Percentiles rank a stretch among this genome's conserved stretches.
Conservation (phyloP, 768 basidiomycete species). For the Leccinum incarnatum region DNA sequence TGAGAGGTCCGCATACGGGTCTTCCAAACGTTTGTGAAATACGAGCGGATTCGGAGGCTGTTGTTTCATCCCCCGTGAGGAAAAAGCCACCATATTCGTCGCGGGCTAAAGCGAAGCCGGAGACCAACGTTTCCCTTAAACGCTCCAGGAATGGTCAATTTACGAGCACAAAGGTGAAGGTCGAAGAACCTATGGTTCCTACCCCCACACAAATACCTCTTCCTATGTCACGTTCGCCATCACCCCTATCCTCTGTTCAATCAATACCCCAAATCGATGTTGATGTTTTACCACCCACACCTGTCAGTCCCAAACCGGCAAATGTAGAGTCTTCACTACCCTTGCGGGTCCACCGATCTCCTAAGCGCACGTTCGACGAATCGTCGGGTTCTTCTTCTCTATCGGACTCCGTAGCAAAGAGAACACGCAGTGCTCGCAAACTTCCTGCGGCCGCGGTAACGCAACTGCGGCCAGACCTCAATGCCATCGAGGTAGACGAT, state of each 20-base stretch:
- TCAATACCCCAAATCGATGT: slow-evolving; percentile 26
- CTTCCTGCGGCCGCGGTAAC: slow-evolving; percentile 13
- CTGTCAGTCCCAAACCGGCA: slow-evolving; percentile 19
- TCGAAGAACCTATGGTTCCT: slow-evolving; percentile 18
- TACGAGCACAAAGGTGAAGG: slow-evolving; percentile 18
- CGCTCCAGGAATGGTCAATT: slow-evolving; percentile 27
- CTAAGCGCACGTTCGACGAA: slow-evolving; percentile 62
- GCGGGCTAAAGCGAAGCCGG: slow-evolving; percentile 28
- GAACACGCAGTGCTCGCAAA: slow-evolving; percentile 33
- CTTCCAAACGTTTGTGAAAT: slow-evolving; percentile 62
- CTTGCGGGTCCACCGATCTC: slow-evolving; percentile 44
- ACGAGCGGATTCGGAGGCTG: slow-evolving; percentile 30
- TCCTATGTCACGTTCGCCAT: slow-evolving; percentile 39
- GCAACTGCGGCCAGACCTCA: slow-evolving; percentile 15
- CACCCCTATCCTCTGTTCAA: slow-evolving; percentile 28
- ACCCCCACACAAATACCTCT: slow-evolving; percentile 36
- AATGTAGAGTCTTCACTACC: slow-evolving; percentile 12
- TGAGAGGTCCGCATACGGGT: slow-evolving; percentile 79
- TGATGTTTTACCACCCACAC: slow-evolving; percentile 29
- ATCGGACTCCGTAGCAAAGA: slow-evolving; percentile 36
- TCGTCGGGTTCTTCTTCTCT: slow-evolving; percentile 43
- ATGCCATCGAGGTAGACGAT: slow-evolving; percentile 26
- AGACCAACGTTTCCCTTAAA: slow-evolving; percentile 15
- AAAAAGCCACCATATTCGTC: slow-evolving; percentile 34
- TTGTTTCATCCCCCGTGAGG: slow-evolving; percentile 32